Conservation (phyloP, 257 asterid genomes). For the Leonotis leonurus region DNA sequence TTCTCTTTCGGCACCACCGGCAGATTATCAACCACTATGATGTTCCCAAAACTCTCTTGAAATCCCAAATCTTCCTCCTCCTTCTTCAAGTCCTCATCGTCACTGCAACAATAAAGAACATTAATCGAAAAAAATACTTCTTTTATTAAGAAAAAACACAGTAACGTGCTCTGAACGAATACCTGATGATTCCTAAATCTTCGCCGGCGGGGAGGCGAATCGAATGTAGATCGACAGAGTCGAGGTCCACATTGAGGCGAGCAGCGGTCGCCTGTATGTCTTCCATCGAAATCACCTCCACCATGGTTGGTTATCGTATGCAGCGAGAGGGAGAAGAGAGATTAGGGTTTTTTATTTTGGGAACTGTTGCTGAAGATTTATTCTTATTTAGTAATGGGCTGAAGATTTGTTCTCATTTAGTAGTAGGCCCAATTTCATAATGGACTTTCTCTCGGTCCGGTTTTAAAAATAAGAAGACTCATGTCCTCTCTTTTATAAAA, state of each 20-base stretch:
- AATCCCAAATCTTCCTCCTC: constrained; percentile 62
- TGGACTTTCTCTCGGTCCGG: too few relatives aligned
- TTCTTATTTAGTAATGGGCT: too few relatives aligned
- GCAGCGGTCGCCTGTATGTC: constrained; percentile 47
- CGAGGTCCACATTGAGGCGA: constrained; percentile 42
- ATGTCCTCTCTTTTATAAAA: too few relatives aligned
- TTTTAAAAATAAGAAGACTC: too few relatives aligned
- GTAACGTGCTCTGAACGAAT: neutral
- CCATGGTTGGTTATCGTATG: too few relatives aligned
- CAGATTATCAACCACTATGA: constrained; percentile 77
- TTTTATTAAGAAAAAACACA: neutral
- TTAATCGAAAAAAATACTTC: neutral
- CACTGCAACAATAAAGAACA: constrained; percentile 36
- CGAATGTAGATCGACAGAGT: constrained; percentile 52
- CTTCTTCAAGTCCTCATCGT: constrained; percentile 64
- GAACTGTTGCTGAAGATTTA: too few relatives aligned
- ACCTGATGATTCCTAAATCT: constrained; percentile 67
- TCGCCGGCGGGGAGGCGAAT: constrained; percentile 64
- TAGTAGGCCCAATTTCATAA: too few relatives aligned
- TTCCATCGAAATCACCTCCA: constrained; percentile 60
- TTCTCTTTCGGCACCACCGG: constrained; percentile 78
- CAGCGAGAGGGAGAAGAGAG: too few relatives aligned
- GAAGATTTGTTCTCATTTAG: too few relatives aligned
- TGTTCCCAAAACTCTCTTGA: constrained; percentile 60
- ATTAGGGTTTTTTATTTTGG: too few relatives aligned